A percentile compares a stretch with the other conserved stretches of the same genome.
These are phyloP conservation scores for Lipomyces yamanashiensis DNA, from an alignment of 805 yeast genomes.

Conservation along the genomic window DNA sequence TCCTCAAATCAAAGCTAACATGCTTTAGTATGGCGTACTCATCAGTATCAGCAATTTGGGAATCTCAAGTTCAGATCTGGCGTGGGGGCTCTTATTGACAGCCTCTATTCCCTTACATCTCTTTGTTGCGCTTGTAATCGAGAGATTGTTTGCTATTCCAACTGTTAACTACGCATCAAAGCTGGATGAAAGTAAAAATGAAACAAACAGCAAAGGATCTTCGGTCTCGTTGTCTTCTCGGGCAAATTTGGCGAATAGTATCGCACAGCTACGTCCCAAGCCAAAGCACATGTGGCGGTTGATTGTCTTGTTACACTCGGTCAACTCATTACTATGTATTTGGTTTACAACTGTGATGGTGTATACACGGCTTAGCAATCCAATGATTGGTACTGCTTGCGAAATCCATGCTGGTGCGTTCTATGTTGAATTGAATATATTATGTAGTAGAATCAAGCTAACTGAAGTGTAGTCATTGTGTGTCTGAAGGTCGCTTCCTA, in stretches of 20 bases:
- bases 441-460: not conserved
- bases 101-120: slow-evolving; percentile 45
- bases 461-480: slow-evolving; percentile 42
- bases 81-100: slow-evolving; percentile 40
- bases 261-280: slow-evolving; percentile 26
- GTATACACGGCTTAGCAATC: slow-evolving; percentile 47
- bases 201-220: not conserved
- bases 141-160: slow-evolving; percentile 43
- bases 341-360: slow-evolving; percentile 44
- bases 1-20: not conserved
- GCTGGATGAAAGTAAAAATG: slow-evolving; percentile 9
- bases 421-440: not conserved
- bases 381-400: slow-evolving; percentile 51
- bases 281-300: slow-evolving; percentile 43
- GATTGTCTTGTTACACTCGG: slow-evolving; percentile 45
- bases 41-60: slow-evolving; percentile 44
- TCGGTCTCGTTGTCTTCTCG: not conserved
- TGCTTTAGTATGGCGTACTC: slow-evolving; percentile 45
- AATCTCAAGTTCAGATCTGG: slow-evolving; percentile 43
- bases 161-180: slow-evolving; percentile 23
- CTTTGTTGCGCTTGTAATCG: slow-evolving; percentile 48
- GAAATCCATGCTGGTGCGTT: slow-evolving; percentile 46
- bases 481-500: slow-evolving; percentile 51
- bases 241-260: slow-evolving; percentile 5
- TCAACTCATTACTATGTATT: slow-evolving; percentile 43